Percentiles rank a stretch among this genome's conserved stretches.
Conservation (phyloP, 106 monocot species). For the Allium sativum region DNA sequence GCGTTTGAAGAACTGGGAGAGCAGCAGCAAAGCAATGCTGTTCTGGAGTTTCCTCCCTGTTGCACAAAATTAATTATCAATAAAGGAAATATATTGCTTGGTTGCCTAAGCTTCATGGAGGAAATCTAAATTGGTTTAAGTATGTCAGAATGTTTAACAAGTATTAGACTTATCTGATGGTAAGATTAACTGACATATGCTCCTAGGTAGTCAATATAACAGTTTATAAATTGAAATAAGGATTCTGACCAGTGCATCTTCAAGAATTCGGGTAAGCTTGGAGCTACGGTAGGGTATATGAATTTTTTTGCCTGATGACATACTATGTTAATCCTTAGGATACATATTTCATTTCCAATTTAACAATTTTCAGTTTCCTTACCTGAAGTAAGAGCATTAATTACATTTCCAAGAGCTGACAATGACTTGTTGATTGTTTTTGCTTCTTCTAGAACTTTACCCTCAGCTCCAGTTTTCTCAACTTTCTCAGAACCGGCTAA, state of each 20-base stretch:
- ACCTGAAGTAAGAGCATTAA: slow-evolving; percentile 77
- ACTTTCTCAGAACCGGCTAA: slow-evolving; percentile 89
- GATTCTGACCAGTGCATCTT: slow-evolving; percentile 66
- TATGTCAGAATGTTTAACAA: not conserved
- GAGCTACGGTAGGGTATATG: slow-evolving; percentile 84
- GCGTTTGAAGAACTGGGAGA: slow-evolving; percentile 68
- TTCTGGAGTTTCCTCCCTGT: slow-evolving; percentile 73
- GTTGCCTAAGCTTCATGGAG: not conserved
- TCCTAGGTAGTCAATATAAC: not conserved
- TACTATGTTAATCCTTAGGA: not conserved
- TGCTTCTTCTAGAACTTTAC: slow-evolving; percentile 77
- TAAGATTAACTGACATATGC: not conserved
- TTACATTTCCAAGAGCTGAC: slow-evolving; percentile 81
- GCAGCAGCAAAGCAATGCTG: slow-evolving; percentile 73
- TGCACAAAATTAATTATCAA: not conserved
- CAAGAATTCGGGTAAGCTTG: slow-evolving; percentile 80
- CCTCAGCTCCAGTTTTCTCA: slow-evolving; percentile 83
- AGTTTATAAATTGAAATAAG: not conserved
- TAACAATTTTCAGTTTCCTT: slow-evolving; percentile 1
- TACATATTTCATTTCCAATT: not conserved
- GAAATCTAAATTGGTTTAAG: not conserved
- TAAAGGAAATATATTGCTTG: no score
- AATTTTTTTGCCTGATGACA: slow-evolving; percentile 37
- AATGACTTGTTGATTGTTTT: slow-evolving; percentile 87
- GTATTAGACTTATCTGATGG: not conserved